Conservation (phyloP, 441 rosid species). For the Croton setiger region DNA sequence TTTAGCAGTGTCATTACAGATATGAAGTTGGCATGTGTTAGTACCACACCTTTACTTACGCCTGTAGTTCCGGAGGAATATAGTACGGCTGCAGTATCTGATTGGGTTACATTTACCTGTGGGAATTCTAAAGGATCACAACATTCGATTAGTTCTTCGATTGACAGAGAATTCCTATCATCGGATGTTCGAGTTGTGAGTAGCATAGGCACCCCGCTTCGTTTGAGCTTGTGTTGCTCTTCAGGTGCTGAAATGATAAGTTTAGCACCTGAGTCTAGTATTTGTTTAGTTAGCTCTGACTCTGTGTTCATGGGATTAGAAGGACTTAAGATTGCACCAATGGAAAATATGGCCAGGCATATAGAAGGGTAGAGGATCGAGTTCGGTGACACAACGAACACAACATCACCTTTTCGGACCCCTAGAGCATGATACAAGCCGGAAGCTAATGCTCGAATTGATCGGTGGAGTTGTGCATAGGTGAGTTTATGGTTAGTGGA, state of each 20-base stretch:
- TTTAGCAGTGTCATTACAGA: constrained; percentile 35
- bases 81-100: constrained; percentile 53
- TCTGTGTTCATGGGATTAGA: constrained; percentile 56
- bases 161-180: constrained; percentile 21
- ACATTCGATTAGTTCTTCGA: constrained; percentile 45
- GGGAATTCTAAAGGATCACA: constrained; percentile 40
- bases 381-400: constrained; percentile 58
- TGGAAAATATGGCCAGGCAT: constrained; percentile 47
- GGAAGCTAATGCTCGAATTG: constrained; percentile 41
- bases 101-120: constrained; percentile 26
- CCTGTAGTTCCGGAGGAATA: constrained; percentile 80
- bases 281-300: constrained; percentile 48
- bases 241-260: constrained; percentile 45
- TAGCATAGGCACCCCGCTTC: constrained; percentile 29
- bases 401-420: constrained; percentile 48
- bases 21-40: constrained; percentile 57
- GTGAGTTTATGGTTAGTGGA: constrained; percentile 31
- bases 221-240: constrained; percentile 43
- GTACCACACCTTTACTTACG: constrained; percentile 56
- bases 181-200: constrained; percentile 26
- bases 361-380: constrained; percentile 47
- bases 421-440: constrained; percentile 46
- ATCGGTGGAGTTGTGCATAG: constrained; percentile 41
- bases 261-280: constrained; percentile 50
- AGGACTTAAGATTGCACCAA: constrained; percentile 58